Base-by-base conservation (phyloP, 2,329 filamentous ascomycete species). In the Periconia digitata region DNA sequence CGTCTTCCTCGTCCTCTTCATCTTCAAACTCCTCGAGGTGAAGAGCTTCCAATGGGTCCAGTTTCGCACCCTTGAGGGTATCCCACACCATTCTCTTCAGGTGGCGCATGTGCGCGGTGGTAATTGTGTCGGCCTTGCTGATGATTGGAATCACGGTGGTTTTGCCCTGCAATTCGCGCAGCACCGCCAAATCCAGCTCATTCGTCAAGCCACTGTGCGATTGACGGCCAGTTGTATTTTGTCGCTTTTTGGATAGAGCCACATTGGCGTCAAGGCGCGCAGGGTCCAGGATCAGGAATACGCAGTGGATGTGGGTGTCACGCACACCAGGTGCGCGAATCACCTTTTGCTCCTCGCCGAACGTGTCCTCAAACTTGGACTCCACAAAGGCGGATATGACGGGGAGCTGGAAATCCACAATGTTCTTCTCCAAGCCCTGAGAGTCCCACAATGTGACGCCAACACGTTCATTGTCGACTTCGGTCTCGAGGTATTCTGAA, bases 361-460 rank as follows among this genome's bases (percentile, higher is more conserved):
- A 95, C 0, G 94, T 97, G 66, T 99, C 94, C 71, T 99, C 92
- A 61, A 99, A 99, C 72, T 97, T 97, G 77, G 88, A 92, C 77
- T 99, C 94, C 50, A 99, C 78, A 75, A 99, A 99, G 8, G 87
- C 82, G 27, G 88, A 86, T 78, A 97, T 92, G 69, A 95, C 90
- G 52, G 92, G 85, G 57, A 99, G 79, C 73, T 99, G 94, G 56
- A 97, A 82, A 70, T 97, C 94, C 43, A 96, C 91, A 29, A 97
- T 84, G 63, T 90, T 94, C 80, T 92, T 95, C 74, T 99, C 92
- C 46, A 99, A 76, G 1, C 94, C 94, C 63, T 94, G 87, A 0
- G 94, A 97, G 70, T 99, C 94, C 94, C 94, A 99, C 24, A 99
- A 76, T 0, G 94, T 99, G 56, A 99, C 76, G 8, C 94, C 94